phyloP scores from a whole-genome alignment of 1,139 yeast genomes.

The Nakaseomyces nivariensis region DNA sequence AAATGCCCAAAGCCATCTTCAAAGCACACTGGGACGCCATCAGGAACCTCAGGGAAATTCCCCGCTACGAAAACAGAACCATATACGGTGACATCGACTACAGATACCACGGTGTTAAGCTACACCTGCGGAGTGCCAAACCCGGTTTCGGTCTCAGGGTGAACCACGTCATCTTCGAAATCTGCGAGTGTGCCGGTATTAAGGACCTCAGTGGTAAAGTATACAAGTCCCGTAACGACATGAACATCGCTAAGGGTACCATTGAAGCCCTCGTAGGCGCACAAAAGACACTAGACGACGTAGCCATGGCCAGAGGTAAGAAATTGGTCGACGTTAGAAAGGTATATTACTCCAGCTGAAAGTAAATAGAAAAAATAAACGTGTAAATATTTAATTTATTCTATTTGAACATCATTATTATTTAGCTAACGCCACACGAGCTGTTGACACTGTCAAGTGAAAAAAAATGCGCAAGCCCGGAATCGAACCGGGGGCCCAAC shows the following conservation, averaged over 20 bases:
- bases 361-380: background rate
- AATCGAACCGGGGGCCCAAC: constrained; percentile 4
- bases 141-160: constrained; percentile 93
- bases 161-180: constrained; percentile 81
- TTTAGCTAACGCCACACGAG: background rate
- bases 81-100: constrained; percentile 75
- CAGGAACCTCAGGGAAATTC: constrained; percentile 70
- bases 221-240: constrained; percentile 83
- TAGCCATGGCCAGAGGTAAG: constrained; percentile 90
- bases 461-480: constrained; percentile 3
- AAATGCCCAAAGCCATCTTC: constrained; percentile 63
- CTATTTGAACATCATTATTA: background rate
- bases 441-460: background rate
- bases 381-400: background rate
- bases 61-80: constrained; percentile 86
- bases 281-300: constrained; percentile 75
- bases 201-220: constrained; percentile 88
- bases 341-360: constrained; percentile 56
- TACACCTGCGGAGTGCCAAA: constrained; percentile 78
- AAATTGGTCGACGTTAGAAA: constrained; percentile 87
- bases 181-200: constrained; percentile 91
- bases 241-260: constrained; percentile 89
- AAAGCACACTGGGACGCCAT: constrained; percentile 95
- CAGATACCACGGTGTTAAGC: constrained; percentile 79
- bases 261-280: constrained; percentile 69